These are phyloP conservation scores for Cinnamomum chago DNA, from an alignment of 164 flowering plant genomes.

Conservation along the genomic window DNA sequence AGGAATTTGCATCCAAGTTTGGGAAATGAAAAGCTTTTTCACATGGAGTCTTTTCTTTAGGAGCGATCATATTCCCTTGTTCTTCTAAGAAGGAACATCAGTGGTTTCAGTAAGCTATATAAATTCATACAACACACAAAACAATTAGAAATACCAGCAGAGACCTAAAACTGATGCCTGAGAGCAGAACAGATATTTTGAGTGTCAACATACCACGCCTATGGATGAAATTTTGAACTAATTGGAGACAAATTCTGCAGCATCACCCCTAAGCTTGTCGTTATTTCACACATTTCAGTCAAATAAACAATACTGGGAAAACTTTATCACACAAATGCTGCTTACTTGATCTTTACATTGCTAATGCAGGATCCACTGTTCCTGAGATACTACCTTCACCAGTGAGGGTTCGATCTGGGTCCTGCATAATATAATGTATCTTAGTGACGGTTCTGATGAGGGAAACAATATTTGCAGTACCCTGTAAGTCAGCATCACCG, in stretches of 20 bases:
- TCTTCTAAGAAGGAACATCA: neutral
- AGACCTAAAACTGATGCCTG: neutral
- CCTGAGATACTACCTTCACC: constrained; percentile 85
- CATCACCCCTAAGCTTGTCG: neutral
- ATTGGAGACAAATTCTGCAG: neutral
- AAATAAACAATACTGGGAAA: neutral
- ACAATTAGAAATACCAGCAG: neutral
- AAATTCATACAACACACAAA: too few relatives aligned
- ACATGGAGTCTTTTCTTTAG: neutral
- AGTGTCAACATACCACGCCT: neutral
- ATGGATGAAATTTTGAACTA: neutral
- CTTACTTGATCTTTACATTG: constrained; percentile 19
- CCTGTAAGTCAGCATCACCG: neutral
- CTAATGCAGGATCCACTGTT: constrained; percentile 54
- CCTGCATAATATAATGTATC: constrained; percentile 37
- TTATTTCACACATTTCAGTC: too few relatives aligned
- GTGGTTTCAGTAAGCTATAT: neutral
- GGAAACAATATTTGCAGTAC: neutral
- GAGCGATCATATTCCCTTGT: neutral
- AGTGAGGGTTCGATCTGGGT: constrained; percentile 61
- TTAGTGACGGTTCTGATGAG: neutral
- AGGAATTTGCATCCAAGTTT: neutral
- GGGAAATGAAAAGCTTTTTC: neutral
- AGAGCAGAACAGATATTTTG: neutral
- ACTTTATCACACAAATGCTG: neutral